Evolutionary conservation across 164 flowering plant species (phyloP), one percentile per base, ranked within the genome.

Genomic region (Warburgia ugandensis): DNA sequence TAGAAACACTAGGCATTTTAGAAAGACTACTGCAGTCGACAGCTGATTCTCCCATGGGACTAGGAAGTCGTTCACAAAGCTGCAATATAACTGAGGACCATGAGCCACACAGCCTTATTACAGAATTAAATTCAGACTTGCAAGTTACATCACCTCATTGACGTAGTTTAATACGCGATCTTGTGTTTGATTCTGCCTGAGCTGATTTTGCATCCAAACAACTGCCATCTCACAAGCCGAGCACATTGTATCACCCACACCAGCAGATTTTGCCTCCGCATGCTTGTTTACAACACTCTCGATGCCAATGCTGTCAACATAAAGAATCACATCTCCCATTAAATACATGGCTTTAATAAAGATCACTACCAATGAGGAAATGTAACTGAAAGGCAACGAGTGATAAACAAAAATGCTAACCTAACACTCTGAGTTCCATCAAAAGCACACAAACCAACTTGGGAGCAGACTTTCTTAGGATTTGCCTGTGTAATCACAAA

Each of bases 41-140:
- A 33, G 67, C 76, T 29, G 94, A 81, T 59, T 84, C 78, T 60
- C 94, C 97, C 80, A 73, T 81, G 51, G 97, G 97, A 63, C 81
- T 83, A 4, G 97, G 97, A 27, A 85, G 55, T 13, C 78, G 69
- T 1, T 83, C 83, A 61, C 97, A 88, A 39, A 88, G 91, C 97
- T 88, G 83, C 56, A 67, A 58, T 45, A 48, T 45, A 55, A 39
- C 30, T 19, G 38, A 48, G 8, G n/a, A 28, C 16, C 26, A 48
- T 48, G 37, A 31, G 51, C 5, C n/a, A 29, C 4, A 3, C 25
- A 29, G 31, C 9, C 51, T 31, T 20, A 28, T 17, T 9, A n/a
- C 10, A 11, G 31, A 46, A 31, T 17, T 29, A 19, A 6, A 11
- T 12, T 2, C 6, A 17, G 17, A 38, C 38, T 7, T 16, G 8